These are phyloP conservation scores for Phytophthora citrophthora DNA, from an alignment of 352 stramenopile genomes.

Conservation along the genomic window DNA sequence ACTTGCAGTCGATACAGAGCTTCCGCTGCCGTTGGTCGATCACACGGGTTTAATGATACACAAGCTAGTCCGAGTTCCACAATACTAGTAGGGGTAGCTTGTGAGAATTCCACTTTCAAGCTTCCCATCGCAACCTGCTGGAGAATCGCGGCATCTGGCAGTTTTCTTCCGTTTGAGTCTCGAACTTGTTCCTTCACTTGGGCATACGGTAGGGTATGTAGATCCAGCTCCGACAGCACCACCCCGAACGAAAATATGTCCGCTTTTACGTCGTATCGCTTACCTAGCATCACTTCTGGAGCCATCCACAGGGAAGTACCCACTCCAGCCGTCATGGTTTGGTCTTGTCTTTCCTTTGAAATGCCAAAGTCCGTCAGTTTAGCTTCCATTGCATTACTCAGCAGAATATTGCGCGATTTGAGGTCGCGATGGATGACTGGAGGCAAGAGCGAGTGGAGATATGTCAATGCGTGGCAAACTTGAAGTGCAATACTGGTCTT, in stretches of 20 bases:
- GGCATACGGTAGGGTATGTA: slow-evolving; percentile 34
- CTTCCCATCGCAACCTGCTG: slow-evolving; percentile 45
- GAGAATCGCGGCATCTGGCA: slow-evolving; percentile 37
- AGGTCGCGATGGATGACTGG: slow-evolving; percentile 42
- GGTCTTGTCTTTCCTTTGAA: slow-evolving; percentile 24
- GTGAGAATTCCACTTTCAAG: slow-evolving; percentile 40
- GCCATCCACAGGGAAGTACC: slow-evolving; percentile 64
- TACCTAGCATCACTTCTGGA: slow-evolving; percentile 56
- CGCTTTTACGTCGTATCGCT: slow-evolving; percentile 41
- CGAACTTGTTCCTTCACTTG: slow-evolving; percentile 30
- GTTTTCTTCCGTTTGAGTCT: slow-evolving; percentile 17
- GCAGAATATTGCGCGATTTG: slow-evolving; percentile 40
- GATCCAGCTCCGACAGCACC: slow-evolving; percentile 41
- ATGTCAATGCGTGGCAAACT: slow-evolving; percentile 37
- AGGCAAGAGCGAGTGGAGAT: slow-evolving; percentile 42
- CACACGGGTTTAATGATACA: slow-evolving; percentile 28
- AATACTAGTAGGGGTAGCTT: slow-evolving; percentile 5
- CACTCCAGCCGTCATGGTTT: slow-evolving; percentile 42
- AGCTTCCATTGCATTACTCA: slow-evolving; percentile 30
- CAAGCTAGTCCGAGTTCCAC: slow-evolving; percentile 37
- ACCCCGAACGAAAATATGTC: slow-evolving; percentile 52
- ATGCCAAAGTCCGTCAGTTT: slow-evolving; percentile 47
- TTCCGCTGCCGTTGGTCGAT: slow-evolving; percentile 43
- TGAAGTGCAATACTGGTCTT: slow-evolving; percentile 37
- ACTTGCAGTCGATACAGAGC: slow-evolving; percentile 42